Conservation (phyloP, 805 yeast species). For the Saturnispora quitensis region DNA sequence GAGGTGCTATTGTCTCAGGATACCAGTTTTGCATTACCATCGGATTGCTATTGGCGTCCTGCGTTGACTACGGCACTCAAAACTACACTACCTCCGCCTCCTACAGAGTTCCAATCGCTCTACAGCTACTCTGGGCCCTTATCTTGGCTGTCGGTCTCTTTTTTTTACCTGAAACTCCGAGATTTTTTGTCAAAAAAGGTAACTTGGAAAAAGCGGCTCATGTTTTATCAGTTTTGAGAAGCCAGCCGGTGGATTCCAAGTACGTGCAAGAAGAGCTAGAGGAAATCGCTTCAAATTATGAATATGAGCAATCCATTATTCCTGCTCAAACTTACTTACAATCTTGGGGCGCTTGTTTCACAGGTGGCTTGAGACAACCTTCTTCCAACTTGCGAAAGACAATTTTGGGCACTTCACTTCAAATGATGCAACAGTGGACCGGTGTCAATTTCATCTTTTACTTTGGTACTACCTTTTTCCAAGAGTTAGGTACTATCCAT, state of each 20-base stretch:
- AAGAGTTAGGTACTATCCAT: constrained; percentile 35
- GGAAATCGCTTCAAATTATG: constrained; percentile 42
- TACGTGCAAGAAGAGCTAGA: constrained; percentile 39
- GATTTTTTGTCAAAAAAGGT: constrained; percentile 54
- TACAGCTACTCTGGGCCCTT: constrained; percentile 60
- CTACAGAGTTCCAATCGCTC: constrained; percentile 66
- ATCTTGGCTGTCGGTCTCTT: constrained; percentile 50
- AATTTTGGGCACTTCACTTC: constrained; percentile 33
- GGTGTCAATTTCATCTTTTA: constrained; percentile 71
- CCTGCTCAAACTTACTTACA: constrained; percentile 28
- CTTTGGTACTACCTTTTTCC: constrained; percentile 61
- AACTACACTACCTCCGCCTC: constrained; percentile 42
- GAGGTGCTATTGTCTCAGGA: constrained; percentile 68
- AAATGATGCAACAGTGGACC: constrained; percentile 59
- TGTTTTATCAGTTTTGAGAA: constrained; percentile 45
- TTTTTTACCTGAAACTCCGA: constrained; percentile 66
- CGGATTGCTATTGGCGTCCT: constrained; percentile 61
- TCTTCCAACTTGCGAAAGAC: constrained; percentile 34
- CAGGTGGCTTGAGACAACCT: constrained; percentile 28
- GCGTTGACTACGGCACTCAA: constrained; percentile 60
- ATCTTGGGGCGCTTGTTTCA: constrained; percentile 37
- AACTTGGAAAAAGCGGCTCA: constrained; percentile 45
- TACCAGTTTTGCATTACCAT: constrained; percentile 58
- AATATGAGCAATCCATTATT: constrained; percentile 31
- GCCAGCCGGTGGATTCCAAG: constrained; percentile 36